Percentiles rank a stretch among this genome's conserved stretches.
Evolutionary conservation across 129 eudicot species (phyloP).

Genomic region (Artemisia argyi): DNA sequence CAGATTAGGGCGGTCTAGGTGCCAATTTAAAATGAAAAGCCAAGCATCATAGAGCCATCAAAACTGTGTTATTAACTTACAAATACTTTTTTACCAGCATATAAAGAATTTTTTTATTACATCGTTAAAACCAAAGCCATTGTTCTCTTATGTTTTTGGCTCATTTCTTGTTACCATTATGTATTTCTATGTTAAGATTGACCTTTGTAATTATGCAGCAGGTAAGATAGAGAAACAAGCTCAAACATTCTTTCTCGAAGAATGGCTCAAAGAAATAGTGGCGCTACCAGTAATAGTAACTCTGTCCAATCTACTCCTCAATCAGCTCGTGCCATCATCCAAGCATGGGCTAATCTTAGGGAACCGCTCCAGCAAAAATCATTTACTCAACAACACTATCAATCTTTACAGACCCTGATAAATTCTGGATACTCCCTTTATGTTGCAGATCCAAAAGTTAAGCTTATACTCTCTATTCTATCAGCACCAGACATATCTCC

Average conservation of each 20-base stretch:
- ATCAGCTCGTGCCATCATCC: slow-evolving; percentile 84
- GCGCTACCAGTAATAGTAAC: slow-evolving; percentile 27
- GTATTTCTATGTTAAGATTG: background rate
- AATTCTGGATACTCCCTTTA: slow-evolving; percentile 55
- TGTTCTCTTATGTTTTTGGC: no score
- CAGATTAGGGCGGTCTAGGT: no score
- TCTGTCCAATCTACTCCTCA: slow-evolving; percentile 39
- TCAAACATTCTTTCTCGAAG: slow-evolving; percentile 76
- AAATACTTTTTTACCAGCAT: no score
- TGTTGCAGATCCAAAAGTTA: slow-evolving; percentile 95
- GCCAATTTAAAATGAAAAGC: no score
- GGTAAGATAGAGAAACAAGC: slow-evolving; percentile 65
- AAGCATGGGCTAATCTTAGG: slow-evolving; percentile 96
- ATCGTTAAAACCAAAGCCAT: no score
- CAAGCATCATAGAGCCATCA: no score
- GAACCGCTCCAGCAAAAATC: slow-evolving; percentile 49
- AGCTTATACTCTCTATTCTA: slow-evolving; percentile 68
- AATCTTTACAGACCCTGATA: slow-evolving; percentile 61
- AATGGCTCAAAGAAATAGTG: slow-evolving; percentile 62
- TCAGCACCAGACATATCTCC: slow-evolving; percentile 48
- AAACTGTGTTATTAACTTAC: no score
- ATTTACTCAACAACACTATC: slow-evolving; percentile 51
- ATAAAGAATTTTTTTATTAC: no score
- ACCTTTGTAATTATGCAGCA: background rate
- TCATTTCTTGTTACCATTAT: no score